Base-by-base conservation (phyloP, 1,284 basidiomycete genomes). In the Bjerkandera adusta region DNA sequence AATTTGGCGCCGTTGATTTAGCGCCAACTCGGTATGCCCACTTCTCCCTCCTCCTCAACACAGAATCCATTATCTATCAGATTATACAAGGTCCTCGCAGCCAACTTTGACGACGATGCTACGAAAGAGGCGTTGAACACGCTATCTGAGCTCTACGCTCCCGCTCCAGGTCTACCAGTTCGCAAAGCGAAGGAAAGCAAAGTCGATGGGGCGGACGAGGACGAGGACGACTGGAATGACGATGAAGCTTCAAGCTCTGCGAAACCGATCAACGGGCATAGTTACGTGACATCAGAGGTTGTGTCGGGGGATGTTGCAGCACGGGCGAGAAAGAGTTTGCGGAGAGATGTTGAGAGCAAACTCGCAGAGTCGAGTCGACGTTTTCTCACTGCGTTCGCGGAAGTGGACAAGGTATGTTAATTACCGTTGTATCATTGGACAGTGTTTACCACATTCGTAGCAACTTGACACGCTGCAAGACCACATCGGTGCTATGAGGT, bases 21-120 rank as follows among this genome's bases (percentile, higher is more conserved):
- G 27, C 8, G 22, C 27, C 21, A 48, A 52, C 29, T 57, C 60
- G 22, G 50, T 52, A 52, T 51, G 43, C 45, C 35, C 15, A 42
- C 40, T 15, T 33, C 49, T 29, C 45, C 47, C 41, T 51, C 55
- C 18, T 42, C 55, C 33, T 3, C 56, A 58, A 10, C 57, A 60
- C 62, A 64, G 41, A 88, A 86, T 57, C 91, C 92, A 1, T 77
- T 95, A 38, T 82, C 87, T 15, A 68, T 89, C 5, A 77, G 92
- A n/a, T 71, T 96, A 15, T 92, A 91, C 68, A 96, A 96, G 65
- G 83, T 96, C 45, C 75, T 96, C 20, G 83, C 86, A 21, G 85
- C 85, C 1, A 90, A 82, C 47, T 94, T 90, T 55, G 85, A 93
- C 42, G 92, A 95, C 61, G 74, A 82, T 10, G 78, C 81, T 1